These are phyloP conservation scores for Globisporangium megalacanthum DNA, from an alignment of 352 stramenopile species.

Conservation along the genomic window DNA sequence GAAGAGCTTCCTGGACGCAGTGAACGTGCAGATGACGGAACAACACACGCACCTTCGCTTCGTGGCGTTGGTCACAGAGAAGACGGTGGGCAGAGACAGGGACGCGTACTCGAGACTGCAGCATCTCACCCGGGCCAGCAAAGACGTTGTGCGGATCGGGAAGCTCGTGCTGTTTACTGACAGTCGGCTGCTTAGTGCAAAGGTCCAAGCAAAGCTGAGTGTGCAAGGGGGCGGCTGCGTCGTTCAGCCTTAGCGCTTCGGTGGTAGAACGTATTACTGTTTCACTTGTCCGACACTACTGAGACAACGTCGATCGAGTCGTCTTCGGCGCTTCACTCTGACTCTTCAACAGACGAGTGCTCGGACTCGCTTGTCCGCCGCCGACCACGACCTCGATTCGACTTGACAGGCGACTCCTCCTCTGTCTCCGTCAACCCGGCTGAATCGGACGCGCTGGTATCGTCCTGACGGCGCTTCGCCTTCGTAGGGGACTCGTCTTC, in stretches of 20 bases:
- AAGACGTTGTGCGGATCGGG: constrained; percentile 30
- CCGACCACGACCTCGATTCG: neutral
- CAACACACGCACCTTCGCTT: constrained; percentile 25
- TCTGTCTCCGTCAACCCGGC: neutral
- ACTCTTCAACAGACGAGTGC: neutral
- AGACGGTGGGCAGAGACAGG: constrained; percentile 17
- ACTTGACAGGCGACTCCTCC: neutral
- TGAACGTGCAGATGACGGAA: constrained; percentile 15
- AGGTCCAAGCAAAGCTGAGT: constrained; percentile 11
- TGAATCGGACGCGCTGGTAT: neutral
- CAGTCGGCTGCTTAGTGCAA: constrained; percentile 13
- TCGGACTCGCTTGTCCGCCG: neutral
- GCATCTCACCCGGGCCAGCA: constrained; percentile 21
- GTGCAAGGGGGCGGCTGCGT: constrained; percentile 3
- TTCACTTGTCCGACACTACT: neutral
- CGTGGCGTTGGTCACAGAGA: constrained; percentile 30
- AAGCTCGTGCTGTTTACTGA: constrained; percentile 30
- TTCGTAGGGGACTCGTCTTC: constrained; percentile 1
- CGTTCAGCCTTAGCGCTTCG: constrained; percentile 2
- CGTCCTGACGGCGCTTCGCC: neutral
- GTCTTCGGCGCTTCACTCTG: neutral
- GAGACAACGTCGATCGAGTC: constrained; percentile 2
- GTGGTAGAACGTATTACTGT: neutral
- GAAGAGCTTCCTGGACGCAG: constrained; percentile 22
- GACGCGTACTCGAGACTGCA: constrained; percentile 21